A percentile compares a stretch with the other conserved stretches of the same genome.
phyloP scores from a whole-genome alignment of 164 flowering plant species.

The Magnolia kwangsiensis region DNA sequence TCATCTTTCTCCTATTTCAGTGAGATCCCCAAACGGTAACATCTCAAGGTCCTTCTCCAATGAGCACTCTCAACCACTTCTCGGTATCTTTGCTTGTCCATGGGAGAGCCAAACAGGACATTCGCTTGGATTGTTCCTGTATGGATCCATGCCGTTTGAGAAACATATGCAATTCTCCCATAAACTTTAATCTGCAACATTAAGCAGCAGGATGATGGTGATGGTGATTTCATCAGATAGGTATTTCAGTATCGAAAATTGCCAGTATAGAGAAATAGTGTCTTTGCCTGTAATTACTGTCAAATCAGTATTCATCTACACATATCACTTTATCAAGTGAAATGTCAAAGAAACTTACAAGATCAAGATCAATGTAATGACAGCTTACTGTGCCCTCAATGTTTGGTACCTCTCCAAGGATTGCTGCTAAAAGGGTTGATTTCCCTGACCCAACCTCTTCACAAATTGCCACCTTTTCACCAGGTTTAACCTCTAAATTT shows the following conservation, averaged over 20 bases:
- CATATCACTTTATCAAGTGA: neutral
- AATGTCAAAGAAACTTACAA: neutral
- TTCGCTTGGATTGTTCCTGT: conserved; percentile 77
- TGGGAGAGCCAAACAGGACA: conserved; percentile 63
- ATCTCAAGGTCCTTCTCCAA: conserved; percentile 75
- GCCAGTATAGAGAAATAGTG: neutral
- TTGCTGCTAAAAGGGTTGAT: conserved; percentile 60
- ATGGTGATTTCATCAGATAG: too few relatives aligned
- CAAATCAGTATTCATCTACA: neutral
- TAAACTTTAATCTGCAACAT: conserved; percentile 47
- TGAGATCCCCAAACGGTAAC: conserved; percentile 69
- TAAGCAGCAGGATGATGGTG: neutral
- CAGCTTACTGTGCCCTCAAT: conserved; percentile 48
- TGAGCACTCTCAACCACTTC: conserved; percentile 55
- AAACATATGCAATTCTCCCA: conserved; percentile 77
- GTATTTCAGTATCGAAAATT: neutral
- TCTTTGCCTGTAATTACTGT: neutral
- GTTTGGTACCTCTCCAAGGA: conserved; percentile 61
- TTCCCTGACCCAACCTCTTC: conserved; percentile 78
- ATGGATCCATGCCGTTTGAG: conserved; percentile 89
- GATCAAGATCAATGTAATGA: neutral
- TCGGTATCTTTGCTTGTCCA: conserved; percentile 50
- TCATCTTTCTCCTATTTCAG: conserved; percentile 88
- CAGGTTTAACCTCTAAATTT: conserved; percentile 36
- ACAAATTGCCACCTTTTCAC: conserved; percentile 58